Evolutionary conservation across 2,329 filamentous ascomycete species (phyloP), one percentile per base, ranked within the genome.

Genomic region (Fusarium setosum): DNA sequence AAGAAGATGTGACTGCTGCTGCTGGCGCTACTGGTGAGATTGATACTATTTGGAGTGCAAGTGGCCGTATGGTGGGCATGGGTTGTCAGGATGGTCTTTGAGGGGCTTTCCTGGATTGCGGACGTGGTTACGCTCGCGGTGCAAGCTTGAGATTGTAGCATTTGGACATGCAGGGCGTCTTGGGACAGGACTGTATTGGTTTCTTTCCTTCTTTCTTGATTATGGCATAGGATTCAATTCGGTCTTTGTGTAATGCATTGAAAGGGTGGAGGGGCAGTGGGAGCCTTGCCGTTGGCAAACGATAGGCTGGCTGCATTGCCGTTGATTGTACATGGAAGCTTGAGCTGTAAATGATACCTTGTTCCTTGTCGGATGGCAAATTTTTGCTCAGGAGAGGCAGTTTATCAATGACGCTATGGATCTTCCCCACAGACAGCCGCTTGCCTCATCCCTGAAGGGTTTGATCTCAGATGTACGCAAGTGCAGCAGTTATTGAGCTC

Each of bases 1-100:
- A 85, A 83, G 74, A 91, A 90, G 80, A 88, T 94, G 70, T 84
- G 80, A 82, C 78, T 77, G 60, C 51, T 71, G 61, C 58, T 65
- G 11, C 48, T 72, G 18, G 63, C 62, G 38, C 12, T 73, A 15
- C 41, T 67, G 18, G 63, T 80, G 15, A 67, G 72, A 38, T 57
- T 63, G n/a, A 54, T 75, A 15, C 49, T 81, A 13, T 49, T 72
- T 32, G 56, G 49, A 18, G 68, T 77, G 18, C 70, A 75, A 42
- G 51, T 73, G 18, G 52, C 74, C 10, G 76, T 74, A 10, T 79
- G 76, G 73, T 66, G 71, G 65, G 34, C 73, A 18, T 77, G 75
- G 73, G 26, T 76, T 51, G 48, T 67, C 18, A 65, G 59, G 47
- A 67, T 58, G 53, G 8, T 72, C 13, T 56, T 61, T 44, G 63